Conservation (phyloP, 1,284 basidiomycete genomes). For the Trichosporon coremiiforme region DNA sequence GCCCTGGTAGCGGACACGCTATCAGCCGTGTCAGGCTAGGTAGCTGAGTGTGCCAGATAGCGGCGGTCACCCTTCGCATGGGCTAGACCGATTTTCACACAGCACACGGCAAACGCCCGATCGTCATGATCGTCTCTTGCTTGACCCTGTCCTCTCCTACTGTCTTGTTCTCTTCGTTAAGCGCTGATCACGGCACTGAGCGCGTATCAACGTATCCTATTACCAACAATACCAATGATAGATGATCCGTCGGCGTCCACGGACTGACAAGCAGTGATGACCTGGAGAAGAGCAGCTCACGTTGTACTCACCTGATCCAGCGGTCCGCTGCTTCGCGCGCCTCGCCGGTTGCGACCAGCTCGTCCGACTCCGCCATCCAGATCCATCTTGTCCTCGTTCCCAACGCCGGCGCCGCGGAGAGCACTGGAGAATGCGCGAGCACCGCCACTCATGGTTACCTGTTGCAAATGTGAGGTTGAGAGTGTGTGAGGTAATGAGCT, state of each 20-base stretch:
- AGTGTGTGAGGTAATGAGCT: background rate
- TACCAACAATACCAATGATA: slow-evolving; percentile 11
- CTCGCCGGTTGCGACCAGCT: background rate
- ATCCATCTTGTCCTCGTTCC: slow-evolving; percentile 8
- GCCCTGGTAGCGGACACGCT: too few relatives aligned
- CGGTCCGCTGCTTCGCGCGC: slow-evolving; percentile 12
- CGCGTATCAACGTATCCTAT: background rate
- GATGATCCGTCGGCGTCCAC: slow-evolving; percentile 10
- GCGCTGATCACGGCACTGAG: background rate
- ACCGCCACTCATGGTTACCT: slow-evolving; percentile 8
- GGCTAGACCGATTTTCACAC: background rate
- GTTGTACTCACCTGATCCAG: slow-evolving; percentile 16
- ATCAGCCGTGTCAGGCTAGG: too few relatives aligned
- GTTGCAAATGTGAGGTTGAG: background rate
- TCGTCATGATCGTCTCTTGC: background rate
- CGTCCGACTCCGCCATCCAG: slow-evolving; percentile 7
- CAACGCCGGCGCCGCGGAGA: slow-evolving; percentile 6
- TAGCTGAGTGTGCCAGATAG: background rate
- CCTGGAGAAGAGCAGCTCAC: slow-evolving; percentile 18
- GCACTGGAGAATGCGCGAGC: slow-evolving; percentile 7
- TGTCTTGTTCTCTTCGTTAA: background rate
- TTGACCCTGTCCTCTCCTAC: background rate
- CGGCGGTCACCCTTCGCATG: background rate
- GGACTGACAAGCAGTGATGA: slow-evolving; percentile 8
- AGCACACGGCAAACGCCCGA: background rate